Evolutionary conservation across 1,139 yeast genomes (phyloP).

Genomic region (Debaryomyces psychrophilus): DNA sequence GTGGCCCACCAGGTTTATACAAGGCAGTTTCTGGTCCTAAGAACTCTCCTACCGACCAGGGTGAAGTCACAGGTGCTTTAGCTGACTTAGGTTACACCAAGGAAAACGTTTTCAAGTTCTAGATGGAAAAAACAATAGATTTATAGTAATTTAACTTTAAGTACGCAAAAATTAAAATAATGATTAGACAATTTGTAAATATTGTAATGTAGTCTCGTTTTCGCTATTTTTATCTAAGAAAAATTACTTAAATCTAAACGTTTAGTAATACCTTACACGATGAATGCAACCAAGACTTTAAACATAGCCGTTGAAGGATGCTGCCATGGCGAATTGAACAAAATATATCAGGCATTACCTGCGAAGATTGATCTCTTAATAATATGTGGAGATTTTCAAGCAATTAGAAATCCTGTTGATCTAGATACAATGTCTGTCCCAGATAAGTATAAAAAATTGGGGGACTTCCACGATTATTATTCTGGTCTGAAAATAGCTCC

Average conservation of each 20-base stretch:
- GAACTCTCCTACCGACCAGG: conserved; percentile 88
- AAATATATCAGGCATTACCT: conserved; percentile 51
- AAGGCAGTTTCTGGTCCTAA: conserved; percentile 71
- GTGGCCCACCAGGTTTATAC: conserved; percentile 81
- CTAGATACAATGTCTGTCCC: conserved; percentile 68
- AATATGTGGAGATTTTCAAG: conserved; percentile 87
- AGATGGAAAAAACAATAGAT: conserved; percentile 22
- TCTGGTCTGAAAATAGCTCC: conserved; percentile 67
- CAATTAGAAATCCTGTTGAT: conserved; percentile 67
- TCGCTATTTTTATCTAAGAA: not conserved
- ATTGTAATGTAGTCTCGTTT: not conserved
- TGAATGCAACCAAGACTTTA: conserved; percentile 9
- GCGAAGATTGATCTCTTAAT: conserved; percentile 62
- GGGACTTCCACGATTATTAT: conserved; percentile 81
- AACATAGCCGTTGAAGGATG: conserved; percentile 87
- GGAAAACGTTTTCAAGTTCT: conserved; percentile 90
- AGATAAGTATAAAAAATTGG: conserved; percentile 56
- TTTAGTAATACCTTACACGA: not conserved
- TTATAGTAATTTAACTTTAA: conserved; percentile 1
- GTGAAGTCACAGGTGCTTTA: conserved; percentile 86
- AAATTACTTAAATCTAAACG: not conserved
- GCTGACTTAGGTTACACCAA: conserved; percentile 86
- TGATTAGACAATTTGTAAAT: not conserved
- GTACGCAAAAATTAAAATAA: not conserved
- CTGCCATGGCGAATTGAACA: conserved; percentile 80